Percentiles rank a stretch among this genome's conserved stretches.
Conservation (phyloP, 495 filamentous ascomycete genomes). For the Chlorociboria aeruginascens region DNA sequence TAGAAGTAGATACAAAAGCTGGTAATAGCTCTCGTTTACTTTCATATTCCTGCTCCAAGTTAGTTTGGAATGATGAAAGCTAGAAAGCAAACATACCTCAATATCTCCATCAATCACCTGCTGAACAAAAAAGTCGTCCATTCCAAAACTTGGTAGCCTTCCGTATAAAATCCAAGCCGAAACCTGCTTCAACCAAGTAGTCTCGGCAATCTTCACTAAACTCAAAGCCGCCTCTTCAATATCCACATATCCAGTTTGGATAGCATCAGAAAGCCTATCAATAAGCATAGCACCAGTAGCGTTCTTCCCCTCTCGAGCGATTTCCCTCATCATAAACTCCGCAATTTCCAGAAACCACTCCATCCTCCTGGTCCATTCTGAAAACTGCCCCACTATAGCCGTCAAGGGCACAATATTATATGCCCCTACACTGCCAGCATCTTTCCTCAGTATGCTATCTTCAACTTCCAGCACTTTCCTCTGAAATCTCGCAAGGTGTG, state of each 20-base stretch:
- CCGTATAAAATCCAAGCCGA: conserved; percentile 87
- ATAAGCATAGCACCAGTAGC: conserved; percentile 62
- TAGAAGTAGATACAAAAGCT: conserved; percentile 59
- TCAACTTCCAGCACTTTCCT: conserved; percentile 77
- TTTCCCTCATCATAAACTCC: conserved; percentile 44
- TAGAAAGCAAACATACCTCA: conserved; percentile 3
- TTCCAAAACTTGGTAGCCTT: conserved; percentile 57
- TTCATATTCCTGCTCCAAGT: conserved; percentile 34
- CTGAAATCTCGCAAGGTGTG: conserved; percentile 69
- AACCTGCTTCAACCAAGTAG: conserved; percentile 80
- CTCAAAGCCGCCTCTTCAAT: conserved; percentile 62
- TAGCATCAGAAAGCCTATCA: conserved; percentile 55
- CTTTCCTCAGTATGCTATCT: conserved; percentile 55
- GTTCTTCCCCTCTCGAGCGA: conserved; percentile 14
- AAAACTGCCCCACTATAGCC: conserved; percentile 69
- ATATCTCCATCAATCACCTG: conserved; percentile 24
- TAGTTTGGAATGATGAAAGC: not conserved
- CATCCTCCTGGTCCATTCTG: conserved; percentile 69
- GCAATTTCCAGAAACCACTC: conserved; percentile 75
- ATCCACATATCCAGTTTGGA: conserved; percentile 81
- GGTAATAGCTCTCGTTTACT: conserved; percentile 50
- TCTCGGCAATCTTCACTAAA: conserved; percentile 68
- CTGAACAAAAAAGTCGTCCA: conserved; percentile 56
- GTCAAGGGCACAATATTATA: conserved; percentile 90
- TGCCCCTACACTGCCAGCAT: conserved; percentile 64